phyloP scores from a whole-genome alignment of 2,329 filamentous ascomycete genomes.

The Scopulariopsis brevicaulis region DNA sequence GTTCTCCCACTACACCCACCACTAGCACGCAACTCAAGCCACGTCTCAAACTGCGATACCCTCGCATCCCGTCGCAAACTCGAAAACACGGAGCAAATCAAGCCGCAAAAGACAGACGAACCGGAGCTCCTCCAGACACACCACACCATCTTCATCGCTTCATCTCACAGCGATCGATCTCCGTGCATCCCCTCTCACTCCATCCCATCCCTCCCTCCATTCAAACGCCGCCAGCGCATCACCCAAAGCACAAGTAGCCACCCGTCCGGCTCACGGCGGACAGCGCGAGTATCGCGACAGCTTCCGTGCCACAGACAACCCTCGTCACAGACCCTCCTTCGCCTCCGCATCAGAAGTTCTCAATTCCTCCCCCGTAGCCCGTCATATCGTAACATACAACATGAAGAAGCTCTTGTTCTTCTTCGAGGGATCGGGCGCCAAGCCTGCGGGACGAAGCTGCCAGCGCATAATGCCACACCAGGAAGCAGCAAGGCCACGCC shows the following conservation, averaged over 20 bases:
- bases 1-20: too few relatives aligned
- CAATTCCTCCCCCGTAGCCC: too few relatives aligned
- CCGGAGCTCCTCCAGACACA: neutral
- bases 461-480: too few relatives aligned
- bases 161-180: neutral
- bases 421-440: too few relatives aligned
- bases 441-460: too few relatives aligned
- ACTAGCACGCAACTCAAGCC: too few relatives aligned
- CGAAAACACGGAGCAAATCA: neutral
- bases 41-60: too few relatives aligned
- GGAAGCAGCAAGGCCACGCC: neutral
- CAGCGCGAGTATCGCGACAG: neutral
- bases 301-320: neutral
- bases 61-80: too few relatives aligned
- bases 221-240: conserved; percentile 2
- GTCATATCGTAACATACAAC: too few relatives aligned
- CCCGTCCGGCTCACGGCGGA: neutral
- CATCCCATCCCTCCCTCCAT: neutral
- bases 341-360: too few relatives aligned
- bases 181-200: neutral
- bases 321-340: neutral
- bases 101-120: neutral
- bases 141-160: neutral
- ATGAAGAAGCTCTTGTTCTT: too few relatives aligned
- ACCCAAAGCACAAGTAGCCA: neutral